Evolutionary conservation across 176 grass and related monocot species (phyloP).

Genomic region (Raddia guianensis): DNA sequence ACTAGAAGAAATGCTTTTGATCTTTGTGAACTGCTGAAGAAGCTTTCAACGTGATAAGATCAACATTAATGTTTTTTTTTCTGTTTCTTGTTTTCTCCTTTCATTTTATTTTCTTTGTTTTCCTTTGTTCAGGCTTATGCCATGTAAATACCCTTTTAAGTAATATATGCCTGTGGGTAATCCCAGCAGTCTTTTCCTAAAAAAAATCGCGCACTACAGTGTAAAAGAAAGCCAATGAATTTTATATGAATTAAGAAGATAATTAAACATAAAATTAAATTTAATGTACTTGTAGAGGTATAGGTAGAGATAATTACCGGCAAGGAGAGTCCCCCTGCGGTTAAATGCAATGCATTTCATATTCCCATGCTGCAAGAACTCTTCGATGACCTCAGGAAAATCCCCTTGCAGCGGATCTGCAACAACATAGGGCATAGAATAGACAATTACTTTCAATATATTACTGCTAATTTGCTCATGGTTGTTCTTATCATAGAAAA

Average conservation of each 20-base stretch:
- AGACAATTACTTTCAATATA: constrained; percentile 30
- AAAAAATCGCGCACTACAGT: neutral
- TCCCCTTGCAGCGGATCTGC: constrained; percentile 96
- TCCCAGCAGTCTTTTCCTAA: too few relatives aligned
- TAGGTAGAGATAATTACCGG: constrained; percentile 57
- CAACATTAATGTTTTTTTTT: neutral
- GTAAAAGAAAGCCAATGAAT: constrained; percentile 24
- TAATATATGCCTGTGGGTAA: too few relatives aligned
- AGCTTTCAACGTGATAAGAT: constrained; percentile 23
- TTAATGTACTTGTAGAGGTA: constrained; percentile 23
- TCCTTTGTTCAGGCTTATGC: too few relatives aligned
- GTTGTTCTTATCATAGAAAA: constrained; percentile 25
- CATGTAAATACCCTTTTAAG: too few relatives aligned
- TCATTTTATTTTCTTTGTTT: too few relatives aligned
- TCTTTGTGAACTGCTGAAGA: constrained; percentile 23
- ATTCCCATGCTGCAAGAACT: constrained; percentile 94
- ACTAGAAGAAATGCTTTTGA: constrained; percentile 10
- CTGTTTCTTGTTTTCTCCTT: too few relatives aligned
- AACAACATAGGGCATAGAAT: constrained; percentile 36
- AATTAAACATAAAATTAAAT: neutral
- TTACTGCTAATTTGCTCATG: constrained; percentile 1
- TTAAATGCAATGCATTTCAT: constrained; percentile 99
- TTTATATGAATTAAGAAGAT: constrained; percentile 24
- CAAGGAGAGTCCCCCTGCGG: constrained; percentile 89
- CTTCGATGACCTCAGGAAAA: constrained; percentile 98